Conservation (phyloP, 768 basidiomycete genomes). For the Dendrothele bispora region DNA sequence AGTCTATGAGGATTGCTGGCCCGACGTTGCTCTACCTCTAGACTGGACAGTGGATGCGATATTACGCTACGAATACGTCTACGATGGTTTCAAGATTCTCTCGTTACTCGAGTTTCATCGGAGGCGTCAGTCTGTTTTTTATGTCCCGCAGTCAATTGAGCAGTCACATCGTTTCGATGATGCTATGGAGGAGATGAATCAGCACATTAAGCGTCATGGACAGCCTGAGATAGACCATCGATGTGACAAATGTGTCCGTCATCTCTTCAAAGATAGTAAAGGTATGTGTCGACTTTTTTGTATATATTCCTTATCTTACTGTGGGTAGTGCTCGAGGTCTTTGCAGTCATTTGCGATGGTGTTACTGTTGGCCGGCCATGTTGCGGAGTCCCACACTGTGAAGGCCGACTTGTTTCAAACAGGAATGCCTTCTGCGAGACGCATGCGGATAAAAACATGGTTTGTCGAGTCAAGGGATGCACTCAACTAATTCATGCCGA, state of each 20-base stretch:
- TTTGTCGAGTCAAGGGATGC: too few species aligned
- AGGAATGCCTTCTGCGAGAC: too few species aligned
- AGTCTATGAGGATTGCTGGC: not conserved
- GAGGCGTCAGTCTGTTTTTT: not conserved
- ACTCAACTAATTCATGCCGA: too few species aligned
- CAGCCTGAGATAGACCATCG: not conserved
- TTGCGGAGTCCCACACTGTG: too few species aligned
- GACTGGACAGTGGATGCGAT: not conserved
- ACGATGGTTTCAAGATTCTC: not conserved
- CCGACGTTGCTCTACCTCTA: not conserved
- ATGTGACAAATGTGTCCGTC: not conserved
- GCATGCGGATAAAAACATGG: too few species aligned
- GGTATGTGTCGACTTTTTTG: slow-evolving; percentile 6
- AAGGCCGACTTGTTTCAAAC: too few species aligned
- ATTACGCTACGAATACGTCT: not conserved
- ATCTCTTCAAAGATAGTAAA: not conserved
- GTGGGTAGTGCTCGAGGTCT: not conserved
- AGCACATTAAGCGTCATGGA: not conserved
- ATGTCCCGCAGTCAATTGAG: not conserved
- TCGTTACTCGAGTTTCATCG: not conserved
- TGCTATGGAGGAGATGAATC: not conserved
- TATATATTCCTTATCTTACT: too few species aligned
- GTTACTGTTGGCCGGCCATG: too few species aligned
- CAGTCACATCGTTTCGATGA: not conserved
- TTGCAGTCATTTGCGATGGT: not conserved